Evolutionary conservation across 192 early-diverging fungal genomes (phyloP).

Genomic region (Entomortierella beljakovae): DNA sequence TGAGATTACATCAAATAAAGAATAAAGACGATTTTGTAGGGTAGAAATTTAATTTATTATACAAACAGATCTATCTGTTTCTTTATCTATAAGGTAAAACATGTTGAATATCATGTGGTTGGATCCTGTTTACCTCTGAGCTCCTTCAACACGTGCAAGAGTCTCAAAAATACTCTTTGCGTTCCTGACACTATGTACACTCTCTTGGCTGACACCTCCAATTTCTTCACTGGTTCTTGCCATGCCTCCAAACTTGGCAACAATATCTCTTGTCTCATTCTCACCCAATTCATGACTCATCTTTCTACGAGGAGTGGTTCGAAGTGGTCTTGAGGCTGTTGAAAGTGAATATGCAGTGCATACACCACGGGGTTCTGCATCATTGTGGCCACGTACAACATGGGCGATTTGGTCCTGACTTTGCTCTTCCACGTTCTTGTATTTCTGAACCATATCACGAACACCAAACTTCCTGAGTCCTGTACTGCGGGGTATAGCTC

Average conservation of each 20-base stretch:
- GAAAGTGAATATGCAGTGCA: slow-evolving; percentile 35
- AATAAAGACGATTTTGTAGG: no score
- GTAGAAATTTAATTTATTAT: no score
- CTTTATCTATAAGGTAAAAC: no score
- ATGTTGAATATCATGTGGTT: background rate
- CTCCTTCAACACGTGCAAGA: slow-evolving; percentile 23
- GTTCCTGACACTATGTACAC: slow-evolving; percentile 39
- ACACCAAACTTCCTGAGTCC: slow-evolving; percentile 13
- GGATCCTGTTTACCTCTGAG: slow-evolving; percentile 11
- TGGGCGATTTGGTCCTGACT: slow-evolving; percentile 37
- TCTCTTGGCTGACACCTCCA: slow-evolving; percentile 32
- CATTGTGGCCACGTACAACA: slow-evolving; percentile 31
- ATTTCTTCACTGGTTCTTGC: slow-evolving; percentile 3
- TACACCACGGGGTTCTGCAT: slow-evolving; percentile 23
- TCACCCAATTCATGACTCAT: slow-evolving; percentile 45
- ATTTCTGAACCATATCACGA: slow-evolving; percentile 37
- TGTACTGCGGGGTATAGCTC: background rate
- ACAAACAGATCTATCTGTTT: no score
- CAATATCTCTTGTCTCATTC: slow-evolving; percentile 14
- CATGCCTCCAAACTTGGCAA: slow-evolving; percentile 16
- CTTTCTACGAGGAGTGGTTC: slow-evolving; percentile 23
- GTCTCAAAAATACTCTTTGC: slow-evolving; percentile 49
- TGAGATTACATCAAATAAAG: no score
- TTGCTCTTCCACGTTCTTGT: slow-evolving; percentile 31
- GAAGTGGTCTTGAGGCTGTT: slow-evolving; percentile 32